Evolutionary conservation across 306 rosid genomes (phyloP).

Genomic region (Hylodesmum podocarpum): DNA sequence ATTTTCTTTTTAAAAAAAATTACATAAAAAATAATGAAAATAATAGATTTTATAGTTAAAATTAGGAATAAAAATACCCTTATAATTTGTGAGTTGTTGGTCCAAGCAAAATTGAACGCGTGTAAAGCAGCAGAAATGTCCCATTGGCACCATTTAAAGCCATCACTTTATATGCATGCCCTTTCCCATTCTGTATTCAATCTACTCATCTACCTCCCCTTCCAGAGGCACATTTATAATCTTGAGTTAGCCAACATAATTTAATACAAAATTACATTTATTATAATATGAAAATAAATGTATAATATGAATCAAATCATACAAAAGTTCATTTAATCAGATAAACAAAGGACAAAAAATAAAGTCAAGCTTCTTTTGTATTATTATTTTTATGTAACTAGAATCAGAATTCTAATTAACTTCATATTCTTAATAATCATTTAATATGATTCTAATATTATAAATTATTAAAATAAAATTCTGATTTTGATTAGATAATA

Average conservation of each 20-base stretch:
- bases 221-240: background rate
- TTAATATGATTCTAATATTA: no score
- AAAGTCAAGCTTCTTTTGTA: no score
- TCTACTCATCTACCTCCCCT: conserved; percentile 11
- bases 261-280: background rate
- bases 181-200: background rate
- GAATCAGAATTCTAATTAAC: no score
- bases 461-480: no score
- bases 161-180: background rate
- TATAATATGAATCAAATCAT: background rate
- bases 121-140: background rate
- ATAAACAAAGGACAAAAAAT: no score
- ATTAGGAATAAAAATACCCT: no score
- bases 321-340: background rate
- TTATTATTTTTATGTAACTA: no score
- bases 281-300: background rate
- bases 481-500: no score
- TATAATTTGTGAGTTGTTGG: background rate
- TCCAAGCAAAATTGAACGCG: background rate
- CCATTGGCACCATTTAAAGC: background rate
- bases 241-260: background rate
- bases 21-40: no score
- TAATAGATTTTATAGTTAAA: no score
- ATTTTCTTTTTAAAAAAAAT: no score
- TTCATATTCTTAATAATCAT: no score